Conservation (phyloP, 148 eudicot genomes). For the Rhododendron griersonianum region DNA sequence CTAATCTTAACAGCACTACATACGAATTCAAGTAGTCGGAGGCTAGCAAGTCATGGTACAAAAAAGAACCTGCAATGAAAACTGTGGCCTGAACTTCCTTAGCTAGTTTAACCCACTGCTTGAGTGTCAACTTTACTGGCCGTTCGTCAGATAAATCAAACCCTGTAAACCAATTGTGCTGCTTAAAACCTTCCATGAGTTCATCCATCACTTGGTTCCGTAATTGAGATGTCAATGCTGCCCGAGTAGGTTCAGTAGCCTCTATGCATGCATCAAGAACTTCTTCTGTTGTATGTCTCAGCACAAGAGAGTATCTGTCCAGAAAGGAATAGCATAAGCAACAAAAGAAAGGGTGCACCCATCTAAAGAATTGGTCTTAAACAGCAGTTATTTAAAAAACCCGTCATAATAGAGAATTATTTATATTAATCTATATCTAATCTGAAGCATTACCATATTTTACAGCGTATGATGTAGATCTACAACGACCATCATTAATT, state of each 20-base stretch:
- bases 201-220: conserved; percentile 68
- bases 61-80: conserved; percentile 75
- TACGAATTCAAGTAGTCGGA: background rate
- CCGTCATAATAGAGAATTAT: background rate
- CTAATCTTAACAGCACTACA: background rate
- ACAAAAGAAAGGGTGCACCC: background rate
- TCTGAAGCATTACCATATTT: background rate
- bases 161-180: conserved; percentile 68
- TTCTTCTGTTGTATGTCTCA: conserved; percentile 94
- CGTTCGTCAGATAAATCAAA: conserved; percentile 76
- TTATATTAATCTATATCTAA: background rate
- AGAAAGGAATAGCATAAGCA: conserved; percentile 11
- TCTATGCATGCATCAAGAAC: conserved; percentile 76
- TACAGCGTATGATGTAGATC: background rate
- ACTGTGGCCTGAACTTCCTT: conserved; percentile 74
- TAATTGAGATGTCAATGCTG: conserved; percentile 62
- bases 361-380: background rate
- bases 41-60: background rate
- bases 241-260: conserved; percentile 64
- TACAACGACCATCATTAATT: background rate
- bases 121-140: conserved; percentile 51
- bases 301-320: conserved; percentile 73
- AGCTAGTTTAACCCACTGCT: conserved; percentile 69
- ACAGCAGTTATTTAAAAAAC: background rate
- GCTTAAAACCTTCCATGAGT: conserved; percentile 52